These are phyloP conservation scores for Fraxinus cuspidata DNA, from an alignment of 257 asterid genomes.

Conservation along the genomic window DNA sequence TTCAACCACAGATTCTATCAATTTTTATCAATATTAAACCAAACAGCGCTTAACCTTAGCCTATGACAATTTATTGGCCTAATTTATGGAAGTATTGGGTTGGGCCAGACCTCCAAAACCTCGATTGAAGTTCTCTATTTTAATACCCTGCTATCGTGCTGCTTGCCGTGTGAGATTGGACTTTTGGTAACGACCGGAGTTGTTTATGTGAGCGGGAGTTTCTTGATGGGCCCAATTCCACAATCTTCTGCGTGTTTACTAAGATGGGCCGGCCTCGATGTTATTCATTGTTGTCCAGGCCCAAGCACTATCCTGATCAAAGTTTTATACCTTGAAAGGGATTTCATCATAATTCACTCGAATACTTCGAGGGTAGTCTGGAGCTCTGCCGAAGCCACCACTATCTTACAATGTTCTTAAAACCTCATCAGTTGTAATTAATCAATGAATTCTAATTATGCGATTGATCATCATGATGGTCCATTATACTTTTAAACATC, in stretches of 20 bases:
- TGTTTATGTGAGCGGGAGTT: constrained; percentile 31
- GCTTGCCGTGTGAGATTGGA: constrained; percentile 35
- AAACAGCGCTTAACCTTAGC: background rate
- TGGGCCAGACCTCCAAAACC: constrained; percentile 18
- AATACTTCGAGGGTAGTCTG: too few species aligned
- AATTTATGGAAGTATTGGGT: constrained; percentile 24
- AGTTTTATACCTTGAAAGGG: background rate
- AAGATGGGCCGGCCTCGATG: constrained; percentile 30
- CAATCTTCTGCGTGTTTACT: constrained; percentile 31
- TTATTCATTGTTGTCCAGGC: constrained; percentile 22
- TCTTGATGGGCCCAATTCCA: constrained; percentile 31
- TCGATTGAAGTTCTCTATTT: constrained; percentile 24
- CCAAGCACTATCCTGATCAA: constrained; percentile 8
- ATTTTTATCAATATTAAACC: too few species aligned
- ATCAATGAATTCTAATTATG: too few species aligned
- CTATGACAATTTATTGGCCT: constrained; percentile 38
- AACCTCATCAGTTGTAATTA: too few species aligned
- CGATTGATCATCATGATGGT: too few species aligned
- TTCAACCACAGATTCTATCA: too few species aligned
- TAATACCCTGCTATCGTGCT: constrained; percentile 20
- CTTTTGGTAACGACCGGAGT: constrained; percentile 25
- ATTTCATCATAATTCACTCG: too few species aligned
- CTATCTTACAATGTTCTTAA: too few species aligned
- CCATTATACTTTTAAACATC: too few species aligned
- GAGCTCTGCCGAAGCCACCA: too few species aligned